These are phyloP conservation scores for Fomitopsis serialis DNA, from an alignment of 768 basidiomycete genomes.

Conservation along the genomic window DNA sequence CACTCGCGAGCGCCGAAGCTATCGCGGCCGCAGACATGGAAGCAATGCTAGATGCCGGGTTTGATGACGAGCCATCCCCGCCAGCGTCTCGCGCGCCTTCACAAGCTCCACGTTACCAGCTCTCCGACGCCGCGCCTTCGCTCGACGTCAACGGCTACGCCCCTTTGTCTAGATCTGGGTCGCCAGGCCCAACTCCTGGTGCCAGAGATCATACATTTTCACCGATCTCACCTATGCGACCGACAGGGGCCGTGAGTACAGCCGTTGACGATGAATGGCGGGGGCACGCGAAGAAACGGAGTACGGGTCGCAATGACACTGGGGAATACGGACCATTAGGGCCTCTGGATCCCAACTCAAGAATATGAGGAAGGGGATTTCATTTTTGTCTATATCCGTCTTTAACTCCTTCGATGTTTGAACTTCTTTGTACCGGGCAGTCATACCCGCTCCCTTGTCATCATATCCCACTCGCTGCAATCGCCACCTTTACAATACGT, in stretches of 20 bases:
- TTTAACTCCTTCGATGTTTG: too few species aligned
- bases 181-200: conserved; percentile 28
- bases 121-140: conserved; percentile 39
- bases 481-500: too few species aligned
- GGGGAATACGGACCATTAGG: conserved; percentile 45
- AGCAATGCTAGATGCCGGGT: conserved; percentile 89
- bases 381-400: too few species aligned
- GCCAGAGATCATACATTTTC: conserved; percentile 20
- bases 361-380: conserved; percentile 10
- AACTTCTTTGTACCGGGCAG: too few species aligned
- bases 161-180: conserved; percentile 45
- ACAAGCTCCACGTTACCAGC: conserved; percentile 54
- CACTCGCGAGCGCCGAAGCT: conserved; percentile 30
- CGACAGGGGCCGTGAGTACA: conserved; percentile 31
- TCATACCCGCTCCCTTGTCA: too few species aligned
- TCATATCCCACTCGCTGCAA: too few species aligned
- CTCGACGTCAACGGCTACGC: conserved; percentile 46
- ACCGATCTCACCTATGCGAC: conserved; percentile 25
- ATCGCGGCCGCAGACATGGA: conserved; percentile 77
- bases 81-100: conserved; percentile 29
- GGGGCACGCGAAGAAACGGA: conserved; percentile 37
- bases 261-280: conserved; percentile 30
- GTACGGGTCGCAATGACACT: conserved; percentile 28
- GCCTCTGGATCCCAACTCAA: conserved; percentile 31
- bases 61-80: conserved; percentile 66